Conservation (phyloP, 2,329 filamentous ascomycete genomes). For the Orbilia quercus region DNA sequence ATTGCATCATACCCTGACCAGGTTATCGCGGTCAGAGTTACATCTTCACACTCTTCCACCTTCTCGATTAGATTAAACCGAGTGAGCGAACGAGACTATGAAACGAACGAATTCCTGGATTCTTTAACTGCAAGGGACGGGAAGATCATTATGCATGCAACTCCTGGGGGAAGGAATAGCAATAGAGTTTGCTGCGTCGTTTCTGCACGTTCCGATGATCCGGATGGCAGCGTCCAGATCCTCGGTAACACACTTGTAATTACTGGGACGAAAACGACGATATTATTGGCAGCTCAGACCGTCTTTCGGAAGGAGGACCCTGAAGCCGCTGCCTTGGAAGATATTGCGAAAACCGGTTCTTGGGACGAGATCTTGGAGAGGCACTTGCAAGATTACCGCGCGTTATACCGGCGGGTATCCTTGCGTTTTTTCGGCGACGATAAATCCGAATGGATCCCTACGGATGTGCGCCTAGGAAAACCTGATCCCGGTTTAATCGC, state of each 20-base stretch:
- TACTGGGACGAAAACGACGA: constrained; percentile 62
- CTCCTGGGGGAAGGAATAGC: constrained; percentile 62
- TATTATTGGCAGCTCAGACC: constrained; percentile 64
- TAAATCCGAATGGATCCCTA: constrained; percentile 6
- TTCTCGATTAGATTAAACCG: constrained; percentile 62
- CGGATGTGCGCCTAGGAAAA: constrained; percentile 59
- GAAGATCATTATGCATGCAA: constrained; percentile 63
- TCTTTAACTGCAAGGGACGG: constrained; percentile 61
- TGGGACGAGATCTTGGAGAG: constrained; percentile 59
- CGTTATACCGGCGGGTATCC: constrained; percentile 61
- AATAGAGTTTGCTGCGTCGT: constrained; percentile 62
- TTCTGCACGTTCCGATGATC: constrained; percentile 59
- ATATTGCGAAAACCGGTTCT: constrained; percentile 56
- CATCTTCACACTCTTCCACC: constrained; percentile 58
- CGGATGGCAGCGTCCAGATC: constrained; percentile 60
- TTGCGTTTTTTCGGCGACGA: constrained; percentile 60
- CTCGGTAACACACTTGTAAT: constrained; percentile 63
- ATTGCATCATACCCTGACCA: constrained; percentile 65
- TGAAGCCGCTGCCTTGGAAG: constrained; percentile 59
- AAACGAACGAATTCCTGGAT: constrained; percentile 65
- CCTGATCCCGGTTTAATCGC: constrained; percentile 57
- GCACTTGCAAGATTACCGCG: constrained; percentile 61
- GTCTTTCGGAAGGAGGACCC: constrained; percentile 62
- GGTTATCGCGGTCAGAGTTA: constrained; percentile 62
- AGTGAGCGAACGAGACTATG: constrained; percentile 64